Evolutionary conservation across 2,329 filamentous ascomycete species (phyloP).

Genomic region (Botrytis fabae): DNA sequence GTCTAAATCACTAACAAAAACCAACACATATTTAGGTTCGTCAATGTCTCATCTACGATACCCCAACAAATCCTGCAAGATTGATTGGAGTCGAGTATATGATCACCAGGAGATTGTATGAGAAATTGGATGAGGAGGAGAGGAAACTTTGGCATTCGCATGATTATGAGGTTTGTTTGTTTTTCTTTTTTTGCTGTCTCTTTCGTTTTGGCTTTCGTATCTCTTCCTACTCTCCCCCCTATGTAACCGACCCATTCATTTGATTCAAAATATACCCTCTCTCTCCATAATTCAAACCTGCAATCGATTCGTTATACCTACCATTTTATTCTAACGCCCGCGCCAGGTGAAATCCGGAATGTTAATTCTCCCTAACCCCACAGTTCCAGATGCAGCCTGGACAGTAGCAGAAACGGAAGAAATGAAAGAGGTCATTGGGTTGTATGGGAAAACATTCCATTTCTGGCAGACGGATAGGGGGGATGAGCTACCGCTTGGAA

Average conservation of each 20-base stretch:
- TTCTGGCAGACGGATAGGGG: slow-evolving; percentile 83
- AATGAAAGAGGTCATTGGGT: slow-evolving; percentile 71
- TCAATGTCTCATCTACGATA: slow-evolving; percentile 85
- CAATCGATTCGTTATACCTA: background rate
- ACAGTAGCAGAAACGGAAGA: slow-evolving; percentile 74
- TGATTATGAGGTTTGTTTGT: slow-evolving; percentile 49
- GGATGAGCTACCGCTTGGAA: slow-evolving; percentile 14
- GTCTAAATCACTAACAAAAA: background rate
- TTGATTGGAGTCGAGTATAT: slow-evolving; percentile 81
- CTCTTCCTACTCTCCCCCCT: background rate
- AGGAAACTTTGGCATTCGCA: slow-evolving; percentile 75
- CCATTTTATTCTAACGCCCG: background rate
- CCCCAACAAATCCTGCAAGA: slow-evolving; percentile 62
- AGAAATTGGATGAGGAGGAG: slow-evolving; percentile 64
- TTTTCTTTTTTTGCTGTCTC: slow-evolving; percentile 45
- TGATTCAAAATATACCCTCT: too few species aligned
- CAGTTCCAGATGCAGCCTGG: slow-evolving; percentile 63
- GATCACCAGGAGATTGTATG: slow-evolving; percentile 66
- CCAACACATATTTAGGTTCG: slow-evolving; percentile 40
- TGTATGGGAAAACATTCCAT: slow-evolving; percentile 86
- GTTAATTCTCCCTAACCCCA: slow-evolving; percentile 67
- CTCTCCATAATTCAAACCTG: slow-evolving; percentile 32
- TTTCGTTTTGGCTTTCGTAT: slow-evolving; percentile 68
- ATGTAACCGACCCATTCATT: too few species aligned
- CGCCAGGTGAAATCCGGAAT: slow-evolving; percentile 52